Percentiles rank a stretch among this genome's conserved stretches.
These are phyloP conservation scores for Lactuca sativa DNA, from an alignment of 129 eudicot genomes.

Conservation along the genomic window DNA sequence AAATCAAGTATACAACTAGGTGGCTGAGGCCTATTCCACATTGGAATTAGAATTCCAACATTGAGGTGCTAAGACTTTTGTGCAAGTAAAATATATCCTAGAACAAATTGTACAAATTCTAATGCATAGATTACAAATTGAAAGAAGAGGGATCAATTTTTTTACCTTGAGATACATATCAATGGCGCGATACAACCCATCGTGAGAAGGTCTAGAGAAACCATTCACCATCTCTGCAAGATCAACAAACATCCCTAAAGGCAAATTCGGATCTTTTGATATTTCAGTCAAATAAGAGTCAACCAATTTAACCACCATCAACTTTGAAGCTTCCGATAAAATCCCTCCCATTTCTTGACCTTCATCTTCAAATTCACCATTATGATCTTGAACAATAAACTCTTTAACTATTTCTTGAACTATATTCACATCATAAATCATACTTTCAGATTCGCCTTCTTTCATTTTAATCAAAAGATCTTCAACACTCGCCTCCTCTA, in stretches of 20 bases:
- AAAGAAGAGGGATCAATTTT: not conserved
- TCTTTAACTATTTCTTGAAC: constrained; percentile 62
- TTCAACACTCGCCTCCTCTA: constrained; percentile 77
- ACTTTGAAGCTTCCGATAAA: constrained; percentile 88
- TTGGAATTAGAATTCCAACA: too few relatives aligned
- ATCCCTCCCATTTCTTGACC: constrained; percentile 65
- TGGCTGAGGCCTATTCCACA: too few relatives aligned
- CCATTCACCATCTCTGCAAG: constrained; percentile 78
- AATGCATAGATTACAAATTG: too few relatives aligned
- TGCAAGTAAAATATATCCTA: too few relatives aligned
- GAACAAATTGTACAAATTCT: too few relatives aligned
- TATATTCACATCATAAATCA: constrained; percentile 55
- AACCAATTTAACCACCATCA: constrained; percentile 84
- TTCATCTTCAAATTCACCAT: constrained; percentile 40
- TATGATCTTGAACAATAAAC: constrained; percentile 56
- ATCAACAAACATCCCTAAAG: constrained; percentile 55
- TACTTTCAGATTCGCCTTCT: constrained; percentile 36
- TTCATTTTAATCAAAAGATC: constrained; percentile 66
- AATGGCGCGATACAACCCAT: constrained; percentile 83
- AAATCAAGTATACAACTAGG: too few relatives aligned
- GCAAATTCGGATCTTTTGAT: constrained; percentile 83
- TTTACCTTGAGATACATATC: constrained; percentile 86
- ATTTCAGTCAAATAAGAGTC: constrained; percentile 82
- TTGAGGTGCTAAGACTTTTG: too few relatives aligned
- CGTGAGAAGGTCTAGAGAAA: constrained; percentile 69